phyloP scores from a whole-genome alignment of 805 yeast genomes.

The Saccharomycopsis oosterbeekiorum region DNA sequence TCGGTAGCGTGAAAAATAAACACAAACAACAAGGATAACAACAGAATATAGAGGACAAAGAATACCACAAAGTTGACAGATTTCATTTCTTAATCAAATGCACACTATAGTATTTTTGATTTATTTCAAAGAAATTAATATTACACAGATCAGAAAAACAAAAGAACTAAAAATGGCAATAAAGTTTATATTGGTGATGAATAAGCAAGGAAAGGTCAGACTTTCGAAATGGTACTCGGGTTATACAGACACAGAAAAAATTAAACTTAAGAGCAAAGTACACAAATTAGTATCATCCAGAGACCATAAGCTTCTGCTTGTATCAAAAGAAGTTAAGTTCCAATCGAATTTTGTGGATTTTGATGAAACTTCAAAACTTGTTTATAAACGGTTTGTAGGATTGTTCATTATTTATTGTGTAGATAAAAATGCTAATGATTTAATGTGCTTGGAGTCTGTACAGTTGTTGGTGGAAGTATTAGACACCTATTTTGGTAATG shows the following conservation, averaged over 20 bases:
- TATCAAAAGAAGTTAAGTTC: neutral
- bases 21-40: too few relatives aligned
- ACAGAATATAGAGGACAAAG: too few relatives aligned
- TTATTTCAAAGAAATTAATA: neutral
- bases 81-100: too few relatives aligned
- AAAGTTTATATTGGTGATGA: conserved; percentile 72
- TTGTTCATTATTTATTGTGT: conserved; percentile 78
- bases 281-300: conserved; percentile 74
- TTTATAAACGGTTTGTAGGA: conserved; percentile 88
- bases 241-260: conserved; percentile 36
- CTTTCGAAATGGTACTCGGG: conserved; percentile 68
- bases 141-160: neutral
- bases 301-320: conserved; percentile 52
- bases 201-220: conserved; percentile 89
- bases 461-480: conserved; percentile 84
- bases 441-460: conserved; percentile 71
- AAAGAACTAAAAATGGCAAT: conserved; percentile 51
- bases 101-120: too few relatives aligned
- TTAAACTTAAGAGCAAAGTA: conserved; percentile 46
- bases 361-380: conserved; percentile 51
- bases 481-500: conserved; percentile 79
- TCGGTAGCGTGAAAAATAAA: too few relatives aligned
- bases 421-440: conserved; percentile 71
- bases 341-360: conserved; percentile 77
- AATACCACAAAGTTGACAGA: too few relatives aligned